phyloP scores from a whole-genome alignment of 169 alveolate genomes.

The Plasmodium gonderi region DNA sequence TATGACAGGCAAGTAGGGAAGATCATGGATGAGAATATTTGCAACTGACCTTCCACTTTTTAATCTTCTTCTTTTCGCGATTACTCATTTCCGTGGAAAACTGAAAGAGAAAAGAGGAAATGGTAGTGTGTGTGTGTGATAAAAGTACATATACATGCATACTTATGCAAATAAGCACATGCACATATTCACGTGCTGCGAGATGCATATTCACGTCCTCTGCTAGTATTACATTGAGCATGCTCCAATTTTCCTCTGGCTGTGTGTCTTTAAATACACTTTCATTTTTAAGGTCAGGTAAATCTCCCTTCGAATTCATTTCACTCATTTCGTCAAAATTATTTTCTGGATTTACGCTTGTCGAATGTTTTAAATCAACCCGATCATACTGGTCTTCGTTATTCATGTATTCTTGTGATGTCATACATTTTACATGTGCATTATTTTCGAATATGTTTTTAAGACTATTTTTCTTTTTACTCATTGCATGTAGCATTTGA shows the following conservation, averaged over 20 bases:
- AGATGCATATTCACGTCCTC: background rate
- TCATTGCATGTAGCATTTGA: constrained; percentile 28
- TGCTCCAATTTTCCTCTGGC: background rate
- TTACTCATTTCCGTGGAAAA: constrained; percentile 29
- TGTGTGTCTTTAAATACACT: background rate
- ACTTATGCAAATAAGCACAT: background rate
- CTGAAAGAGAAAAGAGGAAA: constrained; percentile 3
- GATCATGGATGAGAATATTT: background rate
- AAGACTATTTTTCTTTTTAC: constrained; percentile 22
- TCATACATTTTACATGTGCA: background rate
- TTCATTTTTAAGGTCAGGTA: background rate
- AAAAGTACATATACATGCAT: background rate
- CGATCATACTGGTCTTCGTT: background rate
- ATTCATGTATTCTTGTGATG: background rate
- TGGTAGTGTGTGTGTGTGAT: background rate
- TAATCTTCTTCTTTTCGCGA: constrained; percentile 6
- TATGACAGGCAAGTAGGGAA: background rate
- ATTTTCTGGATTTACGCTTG: background rate
- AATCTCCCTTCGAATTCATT: background rate
- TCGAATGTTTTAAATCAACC: background rate
- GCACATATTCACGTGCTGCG: background rate
- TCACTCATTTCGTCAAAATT: background rate
- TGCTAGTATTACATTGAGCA: background rate
- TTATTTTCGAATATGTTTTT: background rate
- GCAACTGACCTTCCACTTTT: constrained; percentile 44